Evolutionary conservation across 306 rosid species (phyloP), one percentile per base, ranked within the genome.

Genomic region (Prunus mira): DNA sequence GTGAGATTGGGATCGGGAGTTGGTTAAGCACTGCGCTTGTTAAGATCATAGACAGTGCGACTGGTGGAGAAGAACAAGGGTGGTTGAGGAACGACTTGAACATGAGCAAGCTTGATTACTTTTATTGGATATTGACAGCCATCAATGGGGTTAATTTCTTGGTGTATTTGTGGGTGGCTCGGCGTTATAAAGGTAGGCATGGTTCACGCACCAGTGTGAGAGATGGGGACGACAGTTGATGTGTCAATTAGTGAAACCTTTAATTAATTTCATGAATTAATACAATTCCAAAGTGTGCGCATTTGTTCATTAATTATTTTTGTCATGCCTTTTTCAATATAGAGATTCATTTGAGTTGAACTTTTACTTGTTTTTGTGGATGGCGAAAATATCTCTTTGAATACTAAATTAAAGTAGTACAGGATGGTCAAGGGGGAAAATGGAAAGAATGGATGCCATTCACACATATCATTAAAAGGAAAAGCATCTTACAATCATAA

Each of bases 1-100:
- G 73, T 56, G 89, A 84, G 85, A 47, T 83, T 62, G 93, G 93
- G 65, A 86, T 87, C 0, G 89, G 89, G 74, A 83, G 88, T 22
- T 89, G 91, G 93, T 61, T 87, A 24, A 87, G 87, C 69, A 85
- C 86, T 25, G 84, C 85, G 0, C 4, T 83, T 6, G 91, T 89
- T 43, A 81, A 87, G 82, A 79, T 84, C 22, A n/a, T 79, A 64
- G 64, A 28, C 62, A 32, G 55, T 10, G 41, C 60, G 0, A 86
- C 75, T 3, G 89, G 93, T 2, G 89, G 93, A 15, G 76, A 74
- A 13, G 63, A 38, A 0, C 55, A 55, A 46, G 93, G 91, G 28
- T 89, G 91, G 93, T 19, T 87, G 41, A 81, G 85, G 82, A 81
- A 78, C 17, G 76, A 80, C 61, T 82, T 87, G 30, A 85, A 85